Evolutionary conservation across 2,329 filamentous ascomycete genomes (phyloP).

Genomic region (Clarireedia paspali): DNA sequence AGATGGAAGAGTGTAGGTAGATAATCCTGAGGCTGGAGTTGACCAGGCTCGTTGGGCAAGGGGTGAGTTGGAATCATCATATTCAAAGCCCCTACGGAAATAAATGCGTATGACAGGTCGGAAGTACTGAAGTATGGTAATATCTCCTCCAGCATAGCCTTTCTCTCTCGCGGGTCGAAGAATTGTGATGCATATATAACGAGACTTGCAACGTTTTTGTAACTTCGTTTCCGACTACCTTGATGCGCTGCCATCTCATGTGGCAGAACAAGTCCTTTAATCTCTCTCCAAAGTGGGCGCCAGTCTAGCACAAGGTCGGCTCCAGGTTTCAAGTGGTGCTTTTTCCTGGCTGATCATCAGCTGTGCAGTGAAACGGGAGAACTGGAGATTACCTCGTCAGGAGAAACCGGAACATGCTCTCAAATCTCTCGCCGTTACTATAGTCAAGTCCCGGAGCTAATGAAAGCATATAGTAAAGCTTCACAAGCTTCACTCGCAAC

Average conservation of each 20-base stretch:
- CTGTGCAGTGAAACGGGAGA: not conserved
- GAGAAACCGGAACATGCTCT: conserved; percentile 87
- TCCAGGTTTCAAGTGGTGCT: conserved; percentile 86
- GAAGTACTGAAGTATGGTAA: conserved; percentile 88
- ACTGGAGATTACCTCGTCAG: conserved; percentile 72
- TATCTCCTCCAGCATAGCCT: conserved; percentile 72
- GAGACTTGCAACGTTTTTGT: conserved; percentile 72
- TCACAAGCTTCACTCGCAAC: conserved; percentile 74
- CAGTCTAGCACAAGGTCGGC: conserved; percentile 90
- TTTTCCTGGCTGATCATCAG: conserved; percentile 54
- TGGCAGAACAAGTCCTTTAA: conserved; percentile 85
- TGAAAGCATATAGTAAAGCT: conserved; percentile 89
- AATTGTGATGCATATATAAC: conserved; percentile 86
- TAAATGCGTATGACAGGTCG: conserved; percentile 84
- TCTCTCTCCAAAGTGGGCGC: conserved; percentile 84
- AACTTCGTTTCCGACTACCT: conserved; percentile 44
- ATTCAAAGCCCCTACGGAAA: conserved; percentile 83
- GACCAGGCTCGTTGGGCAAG: conserved; percentile 59
- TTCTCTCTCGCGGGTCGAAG: conserved; percentile 82
- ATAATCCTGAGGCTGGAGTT: conserved; percentile 74
- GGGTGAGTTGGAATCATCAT: conserved; percentile 80
- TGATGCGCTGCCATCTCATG: conserved; percentile 67
- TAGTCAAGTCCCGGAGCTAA: conserved; percentile 84
- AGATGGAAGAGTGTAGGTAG: conserved; percentile 93
- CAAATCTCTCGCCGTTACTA: conserved; percentile 76